Conservation (phyloP, 2,329 filamentous ascomycete genomes). For the Ophiostoma sp. region DNA sequence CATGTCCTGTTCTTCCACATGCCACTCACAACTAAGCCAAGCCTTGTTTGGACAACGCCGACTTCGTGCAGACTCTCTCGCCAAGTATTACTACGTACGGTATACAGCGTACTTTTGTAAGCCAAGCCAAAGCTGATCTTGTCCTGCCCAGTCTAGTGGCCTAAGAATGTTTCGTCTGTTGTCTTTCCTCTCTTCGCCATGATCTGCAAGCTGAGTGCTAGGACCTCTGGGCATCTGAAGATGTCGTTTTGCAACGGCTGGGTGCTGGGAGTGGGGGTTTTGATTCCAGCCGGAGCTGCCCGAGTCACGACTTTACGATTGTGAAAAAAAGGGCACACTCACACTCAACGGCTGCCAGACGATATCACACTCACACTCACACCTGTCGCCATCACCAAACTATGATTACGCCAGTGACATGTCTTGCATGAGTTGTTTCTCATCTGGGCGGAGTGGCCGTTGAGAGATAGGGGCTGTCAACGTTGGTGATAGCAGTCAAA, state of each 20-base stretch:
- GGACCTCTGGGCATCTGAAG: neutral
- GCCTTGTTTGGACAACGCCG: neutral
- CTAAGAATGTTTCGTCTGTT: conserved; percentile 2
- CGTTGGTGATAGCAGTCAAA: neutral
- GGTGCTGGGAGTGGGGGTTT: neutral
- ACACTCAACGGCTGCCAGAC: too few relatives aligned
- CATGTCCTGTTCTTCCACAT: neutral
- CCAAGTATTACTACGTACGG: too few relatives aligned
- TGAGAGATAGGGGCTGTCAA: neutral
- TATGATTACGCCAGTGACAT: conserved; percentile 6
- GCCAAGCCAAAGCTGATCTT: neutral
- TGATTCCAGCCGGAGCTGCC: neutral
- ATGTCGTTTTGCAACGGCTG: neutral
- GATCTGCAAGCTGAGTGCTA: neutral
- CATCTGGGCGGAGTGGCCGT: neutral
- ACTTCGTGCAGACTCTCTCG: neutral
- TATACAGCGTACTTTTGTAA: too few relatives aligned
- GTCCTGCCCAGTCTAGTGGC: neutral
- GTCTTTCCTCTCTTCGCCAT: neutral
- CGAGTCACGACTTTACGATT: neutral
- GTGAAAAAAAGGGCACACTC: neutral
- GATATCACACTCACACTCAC: neutral
- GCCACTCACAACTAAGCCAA: neutral
- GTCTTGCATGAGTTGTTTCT: neutral
- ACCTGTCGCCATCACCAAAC: neutral